Percentiles rank a stretch among this genome's conserved stretches.
Evolutionary conservation across 106 monocot genomes (phyloP).

Genomic region (Triglochin maritima): DNA sequence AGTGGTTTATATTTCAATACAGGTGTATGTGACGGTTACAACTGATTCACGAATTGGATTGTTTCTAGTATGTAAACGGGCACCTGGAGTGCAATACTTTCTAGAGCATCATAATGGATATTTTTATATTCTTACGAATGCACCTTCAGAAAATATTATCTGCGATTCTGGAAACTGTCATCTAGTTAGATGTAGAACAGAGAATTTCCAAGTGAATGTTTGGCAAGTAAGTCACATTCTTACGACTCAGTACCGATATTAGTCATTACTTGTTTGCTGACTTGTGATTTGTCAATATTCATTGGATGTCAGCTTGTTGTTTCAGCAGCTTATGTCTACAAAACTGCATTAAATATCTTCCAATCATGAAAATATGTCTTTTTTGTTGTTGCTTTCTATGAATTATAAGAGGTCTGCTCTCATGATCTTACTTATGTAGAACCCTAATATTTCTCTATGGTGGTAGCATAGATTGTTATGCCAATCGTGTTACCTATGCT

Average conservation of each 20-base stretch:
- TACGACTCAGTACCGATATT: neutral
- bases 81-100: conserved; percentile 80
- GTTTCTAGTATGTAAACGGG: conserved; percentile 45
- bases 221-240: conserved; percentile 55
- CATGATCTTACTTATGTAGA: too few relatives aligned
- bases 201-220: conserved; percentile 23
- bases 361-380: too few relatives aligned
- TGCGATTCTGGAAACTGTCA: conserved; percentile 38
- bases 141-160: conserved; percentile 26
- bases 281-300: too few relatives aligned
- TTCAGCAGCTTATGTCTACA: too few relatives aligned
- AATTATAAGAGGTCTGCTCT: too few relatives aligned
- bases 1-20: conserved; percentile 23
- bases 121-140: conserved; percentile 93
- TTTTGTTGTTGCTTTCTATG: too few relatives aligned
- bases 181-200: conserved; percentile 70
- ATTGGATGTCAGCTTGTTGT: too few relatives aligned
- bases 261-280: too few relatives aligned
- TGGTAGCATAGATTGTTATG: too few relatives aligned
- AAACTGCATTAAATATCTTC: too few relatives aligned
- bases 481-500: too few relatives aligned
- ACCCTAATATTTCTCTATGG: too few relatives aligned
- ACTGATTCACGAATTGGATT: conserved; percentile 40
- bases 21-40: conserved; percentile 77
- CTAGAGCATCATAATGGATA: conserved; percentile 84